Percentiles rank a stretch among this genome's conserved stretches.
phyloP scores from a whole-genome alignment of 1,139 yeast species.

The Kazachstania sp. region DNA sequence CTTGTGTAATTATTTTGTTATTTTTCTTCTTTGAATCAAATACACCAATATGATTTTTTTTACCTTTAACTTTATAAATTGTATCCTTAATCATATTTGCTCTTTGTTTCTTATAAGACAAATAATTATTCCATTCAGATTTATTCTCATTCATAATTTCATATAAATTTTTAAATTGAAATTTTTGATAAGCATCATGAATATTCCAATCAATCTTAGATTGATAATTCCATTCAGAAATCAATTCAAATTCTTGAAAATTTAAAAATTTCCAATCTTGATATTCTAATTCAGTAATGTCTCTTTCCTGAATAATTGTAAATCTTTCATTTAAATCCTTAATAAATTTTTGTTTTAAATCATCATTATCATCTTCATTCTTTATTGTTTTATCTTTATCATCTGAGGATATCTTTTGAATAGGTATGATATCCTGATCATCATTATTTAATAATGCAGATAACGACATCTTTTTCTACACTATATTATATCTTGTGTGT shows the following conservation, averaged over 20 bases:
- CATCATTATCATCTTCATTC: neutral
- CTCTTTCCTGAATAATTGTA: conserved; percentile 18
- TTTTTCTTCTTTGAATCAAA: too few relatives aligned
- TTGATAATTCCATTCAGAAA: conserved; percentile 30
- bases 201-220: conserved; percentile 12
- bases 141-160: neutral
- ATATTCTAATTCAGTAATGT: conserved; percentile 21
- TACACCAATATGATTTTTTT: neutral
- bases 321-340: conserved; percentile 18
- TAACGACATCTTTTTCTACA: conserved; percentile 18
- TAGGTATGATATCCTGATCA: conserved; percentile 9
- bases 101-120: conserved; percentile 3
- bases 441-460: conserved; percentile 24
- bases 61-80: neutral
- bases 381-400: too few relatives aligned
- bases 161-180: conserved; percentile 1
- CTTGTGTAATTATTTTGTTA: too few relatives aligned
- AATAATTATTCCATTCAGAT: conserved; percentile 9
- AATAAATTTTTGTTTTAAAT: conserved; percentile 7
- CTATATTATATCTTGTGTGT: neutral
- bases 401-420: neutral
- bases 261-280: conserved; percentile 31
- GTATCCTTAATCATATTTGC: neutral
- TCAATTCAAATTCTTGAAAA: conserved; percentile 30
- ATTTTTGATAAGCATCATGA: neutral